Percentiles rank a stretch among this genome's conserved stretches.
Evolutionary conservation across 2,329 filamentous ascomycete genomes (phyloP).

Genomic region (Pseudonectria foliicola): DNA sequence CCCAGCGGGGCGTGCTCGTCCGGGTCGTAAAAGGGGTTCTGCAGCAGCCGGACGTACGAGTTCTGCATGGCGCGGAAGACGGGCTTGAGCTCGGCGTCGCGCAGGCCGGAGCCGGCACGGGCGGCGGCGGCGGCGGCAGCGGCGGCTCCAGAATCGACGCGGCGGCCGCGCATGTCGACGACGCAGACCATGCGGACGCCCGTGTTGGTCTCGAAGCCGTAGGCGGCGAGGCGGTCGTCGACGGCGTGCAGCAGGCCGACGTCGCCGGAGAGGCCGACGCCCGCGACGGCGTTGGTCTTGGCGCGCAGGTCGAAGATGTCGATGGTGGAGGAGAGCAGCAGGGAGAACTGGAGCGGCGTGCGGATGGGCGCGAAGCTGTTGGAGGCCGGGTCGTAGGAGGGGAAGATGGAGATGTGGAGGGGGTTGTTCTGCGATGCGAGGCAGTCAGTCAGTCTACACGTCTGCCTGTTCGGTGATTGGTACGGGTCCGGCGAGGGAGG

Average conservation of each 20-base stretch:
- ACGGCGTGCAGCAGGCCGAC: conserved; percentile 87
- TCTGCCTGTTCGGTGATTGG: not conserved
- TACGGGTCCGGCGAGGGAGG: not conserved
- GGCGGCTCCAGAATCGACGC: conserved; percentile 29
- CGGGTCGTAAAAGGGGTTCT: conserved; percentile 92
- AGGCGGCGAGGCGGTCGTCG: conserved; percentile 86
- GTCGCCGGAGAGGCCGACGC: conserved; percentile 62
- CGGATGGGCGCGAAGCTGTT: conserved; percentile 51
- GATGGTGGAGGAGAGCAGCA: conserved; percentile 82
- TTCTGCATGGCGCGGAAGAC: conserved; percentile 88
- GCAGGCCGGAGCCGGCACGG: conserved; percentile 54
- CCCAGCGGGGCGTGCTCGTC: conserved; percentile 66
- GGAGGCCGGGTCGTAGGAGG: conserved; percentile 56
- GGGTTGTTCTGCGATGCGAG: conserved; percentile 70
- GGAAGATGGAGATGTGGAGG: conserved; percentile 86
- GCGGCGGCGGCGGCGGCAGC: conserved; percentile 14
- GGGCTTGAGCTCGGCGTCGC: conserved; percentile 81
- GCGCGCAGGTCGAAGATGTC: conserved; percentile 88
- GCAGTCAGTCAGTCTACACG: conserved; percentile 1
- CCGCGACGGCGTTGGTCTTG: conserved; percentile 53
- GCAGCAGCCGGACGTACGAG: conserved; percentile 81
- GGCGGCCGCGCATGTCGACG: conserved; percentile 79
- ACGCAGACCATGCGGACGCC: conserved; percentile 85
- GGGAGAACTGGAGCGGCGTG: conserved; percentile 80
- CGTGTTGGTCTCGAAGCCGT: conserved; percentile 95